Evolutionary conservation across 176 grass and related monocot genomes (phyloP).

Genomic region (Aegilops sharonensis): DNA sequence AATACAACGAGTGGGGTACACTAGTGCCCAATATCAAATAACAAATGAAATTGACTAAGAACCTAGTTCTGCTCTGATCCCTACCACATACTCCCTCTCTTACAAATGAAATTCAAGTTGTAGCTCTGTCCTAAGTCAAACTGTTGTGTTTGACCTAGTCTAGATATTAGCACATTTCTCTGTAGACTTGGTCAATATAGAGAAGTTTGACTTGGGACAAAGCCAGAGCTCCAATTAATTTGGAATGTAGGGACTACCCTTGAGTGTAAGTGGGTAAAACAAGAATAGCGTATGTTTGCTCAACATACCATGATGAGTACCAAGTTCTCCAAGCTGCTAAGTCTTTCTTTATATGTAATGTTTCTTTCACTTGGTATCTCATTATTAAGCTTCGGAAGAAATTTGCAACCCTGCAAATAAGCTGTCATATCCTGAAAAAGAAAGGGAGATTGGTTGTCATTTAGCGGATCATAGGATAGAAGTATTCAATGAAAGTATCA

Average conservation of each 20-base stretch:
- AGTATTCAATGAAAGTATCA: background rate
- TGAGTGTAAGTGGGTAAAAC: conserved; percentile 9
- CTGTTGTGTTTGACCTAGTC: background rate
- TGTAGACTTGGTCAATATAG: background rate
- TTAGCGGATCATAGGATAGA: background rate
- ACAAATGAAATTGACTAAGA: background rate
- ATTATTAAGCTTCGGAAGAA: conserved; percentile 97
- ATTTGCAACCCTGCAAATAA: conserved; percentile 90
- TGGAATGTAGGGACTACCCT: background rate
- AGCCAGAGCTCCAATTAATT: background rate
- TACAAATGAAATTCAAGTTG: background rate
- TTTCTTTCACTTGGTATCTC: conserved; percentile 77
- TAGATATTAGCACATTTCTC: background rate
- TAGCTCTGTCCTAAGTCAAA: background rate
- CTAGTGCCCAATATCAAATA: background rate
- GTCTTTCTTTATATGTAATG: conserved; percentile 82
- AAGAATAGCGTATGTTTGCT: conserved; percentile 13
- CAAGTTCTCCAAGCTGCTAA: conserved; percentile 78
- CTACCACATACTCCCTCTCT: background rate
- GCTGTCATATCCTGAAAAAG: conserved; percentile 69
- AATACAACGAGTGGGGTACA: background rate
- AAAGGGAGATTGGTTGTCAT: background rate
- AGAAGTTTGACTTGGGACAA: background rate
- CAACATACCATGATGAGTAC: conserved; percentile 87
- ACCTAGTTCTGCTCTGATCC: background rate